A percentile compares a stretch with the other conserved stretches of the same genome.
These are phyloP conservation scores for Cystobasidium slooffiae DNA, from an alignment of 1,284 basidiomycete genomes.

Conservation along the genomic window DNA sequence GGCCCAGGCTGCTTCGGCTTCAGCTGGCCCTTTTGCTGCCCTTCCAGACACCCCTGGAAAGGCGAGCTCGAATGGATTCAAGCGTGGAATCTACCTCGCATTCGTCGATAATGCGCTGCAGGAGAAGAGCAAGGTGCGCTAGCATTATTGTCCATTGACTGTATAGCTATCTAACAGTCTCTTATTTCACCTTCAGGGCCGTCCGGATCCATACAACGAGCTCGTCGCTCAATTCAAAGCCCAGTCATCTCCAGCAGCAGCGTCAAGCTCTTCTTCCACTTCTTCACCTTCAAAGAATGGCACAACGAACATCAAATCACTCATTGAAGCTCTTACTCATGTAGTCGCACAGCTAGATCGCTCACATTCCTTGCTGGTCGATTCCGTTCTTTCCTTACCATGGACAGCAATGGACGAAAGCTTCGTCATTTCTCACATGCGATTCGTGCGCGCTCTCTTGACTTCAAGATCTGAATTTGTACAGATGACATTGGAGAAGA, in stretches of 20 bases:
- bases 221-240: slow-evolving; percentile 62
- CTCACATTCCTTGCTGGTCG: slow-evolving; percentile 78
- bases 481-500: slow-evolving; percentile 76
- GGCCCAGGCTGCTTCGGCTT: not conserved
- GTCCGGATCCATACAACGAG: slow-evolving; percentile 61
- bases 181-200: slow-evolving; percentile 58
- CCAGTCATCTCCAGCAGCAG: slow-evolving; percentile 48
- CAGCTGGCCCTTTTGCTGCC: not conserved
- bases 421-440: slow-evolving; percentile 82
- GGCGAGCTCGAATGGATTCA: slow-evolving; percentile 29
- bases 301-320: slow-evolving; percentile 53
- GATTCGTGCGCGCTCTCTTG: slow-evolving; percentile 88
- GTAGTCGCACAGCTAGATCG: slow-evolving; percentile 73
- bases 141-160: slow-evolving; percentile 62
- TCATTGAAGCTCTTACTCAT: slow-evolving; percentile 62
- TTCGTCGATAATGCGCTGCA: slow-evolving; percentile 81
- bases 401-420: slow-evolving; percentile 81
- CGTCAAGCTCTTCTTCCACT: slow-evolving; percentile 50
- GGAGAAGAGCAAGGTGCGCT: slow-evolving; percentile 69
- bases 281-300: slow-evolving; percentile 46
- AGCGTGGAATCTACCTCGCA: slow-evolving; percentile 74
- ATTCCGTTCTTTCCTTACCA: slow-evolving; percentile 83
- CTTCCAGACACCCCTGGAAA: slow-evolving; percentile 15
- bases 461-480: slow-evolving; percentile 94
- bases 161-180: slow-evolving; percentile 72